phyloP scores from a whole-genome alignment of 2,329 filamentous ascomycete species.

The Botrytis squamosa region DNA sequence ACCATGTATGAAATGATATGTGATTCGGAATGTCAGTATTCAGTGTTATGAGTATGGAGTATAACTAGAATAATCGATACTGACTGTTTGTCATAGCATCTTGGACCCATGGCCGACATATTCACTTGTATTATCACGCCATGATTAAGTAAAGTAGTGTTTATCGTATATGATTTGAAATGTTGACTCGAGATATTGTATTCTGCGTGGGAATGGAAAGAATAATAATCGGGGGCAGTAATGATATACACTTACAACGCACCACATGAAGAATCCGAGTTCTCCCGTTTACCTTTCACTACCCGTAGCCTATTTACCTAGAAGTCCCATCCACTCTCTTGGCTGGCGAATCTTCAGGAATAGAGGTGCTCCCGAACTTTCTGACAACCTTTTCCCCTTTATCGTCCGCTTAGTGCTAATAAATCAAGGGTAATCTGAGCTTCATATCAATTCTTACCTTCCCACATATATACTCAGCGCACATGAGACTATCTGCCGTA shows the following conservation, averaged over 20 bases:
- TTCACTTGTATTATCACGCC: not conserved
- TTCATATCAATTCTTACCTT: not conserved
- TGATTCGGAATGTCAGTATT: not conserved
- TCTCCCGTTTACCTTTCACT: not conserved
- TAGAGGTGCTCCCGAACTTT: not conserved
- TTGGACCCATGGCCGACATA: not conserved
- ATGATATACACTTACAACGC: not conserved
- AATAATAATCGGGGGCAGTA: not conserved
- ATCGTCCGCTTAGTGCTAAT: not conserved
- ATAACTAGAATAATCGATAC: not conserved
- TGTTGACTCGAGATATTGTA: not conserved
- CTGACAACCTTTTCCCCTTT: not conserved
- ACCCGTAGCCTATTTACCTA: not conserved
- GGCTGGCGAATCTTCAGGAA: not conserved
- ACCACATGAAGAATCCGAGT: not conserved
- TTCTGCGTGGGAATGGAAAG: not conserved
- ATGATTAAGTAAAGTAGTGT: not conserved
- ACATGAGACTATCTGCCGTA: not conserved
- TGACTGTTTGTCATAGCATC: not conserved
- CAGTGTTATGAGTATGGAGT: not conserved
- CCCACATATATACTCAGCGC: not conserved
- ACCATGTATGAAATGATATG: not conserved
- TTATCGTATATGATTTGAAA: not conserved
- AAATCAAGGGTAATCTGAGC: no score
- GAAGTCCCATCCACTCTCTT: not conserved